phyloP scores from a whole-genome alignment of 2,329 filamentous ascomycete species.

The Exophiala lecanii-corni region DNA sequence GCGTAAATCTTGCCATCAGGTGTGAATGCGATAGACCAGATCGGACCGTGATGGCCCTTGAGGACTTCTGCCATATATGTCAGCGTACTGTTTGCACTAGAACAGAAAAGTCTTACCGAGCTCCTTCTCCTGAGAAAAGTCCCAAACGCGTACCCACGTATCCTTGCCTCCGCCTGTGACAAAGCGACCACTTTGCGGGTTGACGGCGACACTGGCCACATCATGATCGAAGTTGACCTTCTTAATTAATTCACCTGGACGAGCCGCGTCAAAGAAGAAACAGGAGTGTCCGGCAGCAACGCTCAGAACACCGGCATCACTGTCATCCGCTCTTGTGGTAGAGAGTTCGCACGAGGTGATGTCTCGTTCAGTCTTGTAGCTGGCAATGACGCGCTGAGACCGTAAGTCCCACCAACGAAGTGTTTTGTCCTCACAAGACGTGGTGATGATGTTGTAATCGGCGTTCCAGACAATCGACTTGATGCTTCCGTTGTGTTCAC shows the following conservation, averaged over 20 bases:
- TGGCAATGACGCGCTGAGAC: slow-evolving; percentile 66
- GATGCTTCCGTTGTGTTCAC: slow-evolving; percentile 80
- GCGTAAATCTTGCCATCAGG: slow-evolving; percentile 95
- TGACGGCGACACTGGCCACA: slow-evolving; percentile 84
- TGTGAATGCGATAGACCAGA: slow-evolving; percentile 93
- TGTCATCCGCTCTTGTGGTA: slow-evolving; percentile 57
- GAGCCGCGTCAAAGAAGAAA: slow-evolving; percentile 80
- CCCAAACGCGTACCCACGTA: slow-evolving; percentile 94
- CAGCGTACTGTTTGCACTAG: slow-evolving; percentile 15
- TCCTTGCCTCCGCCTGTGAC: slow-evolving; percentile 88
- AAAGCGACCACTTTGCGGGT: slow-evolving; percentile 73
- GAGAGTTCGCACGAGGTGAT: slow-evolving; percentile 93
- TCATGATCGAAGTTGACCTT: slow-evolving; percentile 74
- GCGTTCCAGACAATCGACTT: slow-evolving; percentile 94
- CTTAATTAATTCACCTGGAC: slow-evolving; percentile 69
- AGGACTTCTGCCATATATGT: slow-evolving; percentile 63
- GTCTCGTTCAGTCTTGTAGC: slow-evolving; percentile 73
- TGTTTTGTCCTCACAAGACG: slow-evolving; percentile 83
- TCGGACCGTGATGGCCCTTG: slow-evolving; percentile 94
- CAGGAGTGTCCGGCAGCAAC: slow-evolving; percentile 92
- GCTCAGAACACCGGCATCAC: slow-evolving; percentile 70
- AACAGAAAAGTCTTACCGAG: slow-evolving; percentile 51
- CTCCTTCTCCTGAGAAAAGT: slow-evolving; percentile 77
- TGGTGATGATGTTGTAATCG: slow-evolving; percentile 83
- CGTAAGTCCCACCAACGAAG: slow-evolving; percentile 93